Percentiles rank a stretch among this genome's conserved stretches.
Conservation (phyloP, 257 asterid genomes). For the Solanum corneliomulleri region DNA sequence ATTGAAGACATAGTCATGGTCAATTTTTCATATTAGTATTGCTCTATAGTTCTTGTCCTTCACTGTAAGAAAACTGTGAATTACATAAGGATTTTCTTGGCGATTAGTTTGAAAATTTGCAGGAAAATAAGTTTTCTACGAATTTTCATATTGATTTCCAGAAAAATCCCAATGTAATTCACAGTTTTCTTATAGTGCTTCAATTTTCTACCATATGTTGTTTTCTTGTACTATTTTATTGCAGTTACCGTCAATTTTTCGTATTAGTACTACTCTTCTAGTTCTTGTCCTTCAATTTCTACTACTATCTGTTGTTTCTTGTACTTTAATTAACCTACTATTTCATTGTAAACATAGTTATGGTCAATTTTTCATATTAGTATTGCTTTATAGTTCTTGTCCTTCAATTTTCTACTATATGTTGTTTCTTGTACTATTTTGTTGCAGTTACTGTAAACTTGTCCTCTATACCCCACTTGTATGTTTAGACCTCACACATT, state of each 20-base stretch:
- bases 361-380: too few species aligned
- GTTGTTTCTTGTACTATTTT: background rate
- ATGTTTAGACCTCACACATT: too few species aligned
- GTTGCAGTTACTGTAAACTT: background rate
- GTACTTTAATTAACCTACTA: background rate
- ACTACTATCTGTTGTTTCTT: fast-evolving
- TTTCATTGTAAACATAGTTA: background rate
- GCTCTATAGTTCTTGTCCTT: background rate
- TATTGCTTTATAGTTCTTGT: too few species aligned
- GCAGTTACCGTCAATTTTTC: background rate
- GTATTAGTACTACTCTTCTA: background rate
- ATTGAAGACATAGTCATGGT: background rate
- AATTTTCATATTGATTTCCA: too few species aligned
- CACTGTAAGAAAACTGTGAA: too few species aligned
- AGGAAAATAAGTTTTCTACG: too few species aligned
- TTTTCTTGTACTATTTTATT: background rate
- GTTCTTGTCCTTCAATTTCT: background rate
- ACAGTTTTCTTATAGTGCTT: too few species aligned
- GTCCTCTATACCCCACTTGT: too few species aligned
- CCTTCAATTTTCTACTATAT: background rate
- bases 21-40: background rate
- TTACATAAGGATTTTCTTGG: too few species aligned
- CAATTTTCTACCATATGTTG: background rate
- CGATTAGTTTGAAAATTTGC: too few species aligned
- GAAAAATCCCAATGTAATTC: too few species aligned